Conservation (phyloP, 306 rosid genomes). For the Acacia crassicarpa region DNA sequence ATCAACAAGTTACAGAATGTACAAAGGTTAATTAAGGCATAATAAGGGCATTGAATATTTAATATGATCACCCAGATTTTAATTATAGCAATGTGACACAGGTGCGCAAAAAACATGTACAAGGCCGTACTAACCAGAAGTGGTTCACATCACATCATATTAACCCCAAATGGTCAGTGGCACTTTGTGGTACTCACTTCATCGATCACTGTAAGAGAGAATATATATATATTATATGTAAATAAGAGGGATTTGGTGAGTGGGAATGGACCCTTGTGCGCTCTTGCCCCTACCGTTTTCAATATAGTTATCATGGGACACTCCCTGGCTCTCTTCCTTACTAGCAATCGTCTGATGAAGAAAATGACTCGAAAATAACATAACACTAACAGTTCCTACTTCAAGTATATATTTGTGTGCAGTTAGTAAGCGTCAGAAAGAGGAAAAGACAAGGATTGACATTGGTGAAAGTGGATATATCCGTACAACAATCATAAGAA, state of each 20-base stretch:
- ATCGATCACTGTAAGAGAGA: slow-evolving; percentile 7
- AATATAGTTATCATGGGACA: slow-evolving; percentile 34
- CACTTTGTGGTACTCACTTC: slow-evolving; percentile 21
- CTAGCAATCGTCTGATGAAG: slow-evolving; percentile 24
- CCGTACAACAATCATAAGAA: slow-evolving; percentile 20
- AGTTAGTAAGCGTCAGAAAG: slow-evolving; percentile 30
- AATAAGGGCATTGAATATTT: slow-evolving; percentile 40
- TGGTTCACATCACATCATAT: slow-evolving; percentile 40
- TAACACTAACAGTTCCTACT: slow-evolving; percentile 12
- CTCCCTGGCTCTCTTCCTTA: background rate
- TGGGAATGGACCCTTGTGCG: slow-evolving; percentile 39
- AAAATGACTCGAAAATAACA: slow-evolving; percentile 43
- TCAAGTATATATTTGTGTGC: slow-evolving; percentile 20
- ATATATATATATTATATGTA: background rate
- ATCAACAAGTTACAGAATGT: slow-evolving; percentile 21
- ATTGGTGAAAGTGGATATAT: background rate
- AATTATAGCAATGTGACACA: slow-evolving; percentile 8
- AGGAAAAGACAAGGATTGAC: slow-evolving; percentile 25
- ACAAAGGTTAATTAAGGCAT: slow-evolving; percentile 22
- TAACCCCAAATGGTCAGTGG: slow-evolving; percentile 26
- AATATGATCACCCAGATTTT: slow-evolving; percentile 27
- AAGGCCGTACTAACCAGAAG: slow-evolving; percentile 29
- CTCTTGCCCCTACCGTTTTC: slow-evolving; percentile 36
- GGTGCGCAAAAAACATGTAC: slow-evolving; percentile 29
- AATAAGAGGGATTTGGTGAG: background rate